Evolutionary conservation across 2,329 filamentous ascomycete genomes (phyloP), one percentile per base, ranked within the genome.

Genomic region (Trichoderma polysporum): DNA sequence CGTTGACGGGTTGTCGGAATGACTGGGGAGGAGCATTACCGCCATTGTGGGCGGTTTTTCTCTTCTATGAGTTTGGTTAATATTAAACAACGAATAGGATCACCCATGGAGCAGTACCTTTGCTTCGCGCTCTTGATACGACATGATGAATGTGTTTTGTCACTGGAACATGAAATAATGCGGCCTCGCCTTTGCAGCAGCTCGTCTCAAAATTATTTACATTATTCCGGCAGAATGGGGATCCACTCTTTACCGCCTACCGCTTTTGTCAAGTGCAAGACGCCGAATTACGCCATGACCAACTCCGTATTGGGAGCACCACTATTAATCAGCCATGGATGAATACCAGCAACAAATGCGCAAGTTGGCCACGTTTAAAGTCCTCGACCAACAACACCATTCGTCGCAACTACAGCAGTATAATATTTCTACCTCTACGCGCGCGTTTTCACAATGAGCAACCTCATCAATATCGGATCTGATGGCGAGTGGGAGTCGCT

Each of bases 401-500:
- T 10, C n/a, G 35, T n/a, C 33, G 35, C 59, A 53, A 33, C 27
- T 22, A 47, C 61, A 35, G 13, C 27, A 41, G 6, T 31, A 35
- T 4, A 54, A 45, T 8, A 15, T n/a, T 29, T 22, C 47, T 15
- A 19, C 10, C 53, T 25, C 45, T 50, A 39, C 45, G 6, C n/a
- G 25, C 35, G 25, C 41, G 19, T 31, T n/a, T n/a, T 56, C 49
- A 79, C 22, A 57, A 83, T 86, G 84, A 80, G 78, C 66, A 77
- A 76, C 52, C 80, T 81, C 27, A 79, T 87, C 56, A 83, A 81
- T 67, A 89, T 94, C 72, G 81, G 82, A 68, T 94, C 91, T 1
- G 79, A 85, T 15, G 81, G 84, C 72, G 88, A 96, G 79, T 95
- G 94, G 83, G 86, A 86, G 74, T 85, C 86, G 70, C 82, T 94